Percentiles rank a stretch among this genome's conserved stretches.
Evolutionary conservation across 257 asterid genomes (phyloP).

Genomic region (Agastache rugosa): DNA sequence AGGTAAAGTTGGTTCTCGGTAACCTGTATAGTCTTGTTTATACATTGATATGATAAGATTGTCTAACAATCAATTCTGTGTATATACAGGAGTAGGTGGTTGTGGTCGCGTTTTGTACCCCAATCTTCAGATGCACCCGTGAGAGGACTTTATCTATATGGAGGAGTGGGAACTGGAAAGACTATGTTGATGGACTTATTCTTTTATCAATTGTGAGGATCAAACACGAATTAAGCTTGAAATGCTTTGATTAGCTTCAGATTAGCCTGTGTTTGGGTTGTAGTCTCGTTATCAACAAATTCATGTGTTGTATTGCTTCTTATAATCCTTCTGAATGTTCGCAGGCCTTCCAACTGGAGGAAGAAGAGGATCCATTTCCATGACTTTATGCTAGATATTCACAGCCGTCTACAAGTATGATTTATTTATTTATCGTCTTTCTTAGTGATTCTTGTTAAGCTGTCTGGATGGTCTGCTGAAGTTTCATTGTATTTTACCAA

Average conservation of each 20-base stretch:
- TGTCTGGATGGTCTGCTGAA: slow-evolving; percentile 17
- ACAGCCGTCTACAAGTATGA: slow-evolving; percentile 85
- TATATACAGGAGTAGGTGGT: slow-evolving; percentile 83
- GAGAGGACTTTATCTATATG: slow-evolving; percentile 92
- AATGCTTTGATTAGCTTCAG: slow-evolving; percentile 22
- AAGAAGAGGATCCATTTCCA: slow-evolving; percentile 96
- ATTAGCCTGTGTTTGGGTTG: slow-evolving; percentile 53
- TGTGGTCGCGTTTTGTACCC: slow-evolving; percentile 91
- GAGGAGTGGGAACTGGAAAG: slow-evolving; percentile 98
- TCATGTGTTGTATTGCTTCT: slow-evolving; percentile 27
- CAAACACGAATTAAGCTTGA: slow-evolving; percentile 24
- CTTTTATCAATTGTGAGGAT: slow-evolving; percentile 70
- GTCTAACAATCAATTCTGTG: slow-evolving; percentile 19
- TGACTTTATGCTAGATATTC: slow-evolving; percentile 91
- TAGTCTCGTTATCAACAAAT: slow-evolving; percentile 51
- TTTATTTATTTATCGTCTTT: slow-evolving; percentile 6
- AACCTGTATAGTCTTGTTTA: background rate
- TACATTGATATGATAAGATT: background rate
- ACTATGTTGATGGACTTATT: slow-evolving; percentile 98
- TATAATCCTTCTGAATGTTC: slow-evolving; percentile 19
- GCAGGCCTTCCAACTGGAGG: slow-evolving; percentile 89
- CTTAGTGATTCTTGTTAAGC: slow-evolving; percentile 4
- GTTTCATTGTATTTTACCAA: slow-evolving; percentile 15
- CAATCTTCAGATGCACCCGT: slow-evolving; percentile 74
- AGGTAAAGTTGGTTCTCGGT: slow-evolving; percentile 47